phyloP scores from a whole-genome alignment of 441 rosid genomes.

The Brassica balearica region DNA sequence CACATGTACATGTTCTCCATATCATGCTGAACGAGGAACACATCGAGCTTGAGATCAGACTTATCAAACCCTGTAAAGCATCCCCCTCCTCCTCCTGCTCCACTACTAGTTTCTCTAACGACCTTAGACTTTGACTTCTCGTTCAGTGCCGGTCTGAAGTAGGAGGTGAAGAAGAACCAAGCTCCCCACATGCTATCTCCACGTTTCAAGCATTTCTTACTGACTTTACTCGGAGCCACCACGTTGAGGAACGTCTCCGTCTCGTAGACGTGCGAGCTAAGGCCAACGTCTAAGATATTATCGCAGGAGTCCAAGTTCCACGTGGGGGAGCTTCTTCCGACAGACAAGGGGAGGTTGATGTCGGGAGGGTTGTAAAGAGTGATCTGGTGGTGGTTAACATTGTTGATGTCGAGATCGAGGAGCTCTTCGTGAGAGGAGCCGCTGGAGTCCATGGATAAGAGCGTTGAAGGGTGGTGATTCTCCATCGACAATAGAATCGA shows the following conservation, averaged over 20 bases:
- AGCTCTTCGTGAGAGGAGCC: conserved; percentile 69
- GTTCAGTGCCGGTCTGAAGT: conserved; percentile 64
- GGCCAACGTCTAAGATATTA: conserved; percentile 60
- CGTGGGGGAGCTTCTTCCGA: conserved; percentile 53
- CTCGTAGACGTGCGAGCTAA: conserved; percentile 55
- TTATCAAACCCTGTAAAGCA: conserved; percentile 61
- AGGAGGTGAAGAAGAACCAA: conserved; percentile 78
- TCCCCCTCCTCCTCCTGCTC: conserved; percentile 30
- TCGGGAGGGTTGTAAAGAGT: conserved; percentile 69
- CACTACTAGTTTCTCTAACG: conserved; percentile 48
- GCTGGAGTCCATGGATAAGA: conserved; percentile 73
- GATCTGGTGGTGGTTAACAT: conserved; percentile 43
- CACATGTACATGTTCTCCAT: conserved; percentile 89
- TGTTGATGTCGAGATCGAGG: conserved; percentile 62
- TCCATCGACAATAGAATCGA: conserved; percentile 71
- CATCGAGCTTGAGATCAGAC: conserved; percentile 67
- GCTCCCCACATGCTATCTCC: conserved; percentile 82
- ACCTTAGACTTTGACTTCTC: conserved; percentile 70
- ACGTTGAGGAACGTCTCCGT: conserved; percentile 51
- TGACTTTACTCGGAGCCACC: conserved; percentile 46
- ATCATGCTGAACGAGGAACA: conserved; percentile 78
- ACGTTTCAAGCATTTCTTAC: conserved; percentile 60
- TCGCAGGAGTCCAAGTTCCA: conserved; percentile 67
- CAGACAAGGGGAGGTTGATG: conserved; percentile 70
- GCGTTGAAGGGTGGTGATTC: conserved; percentile 68